A percentile compares a stretch with the other conserved stretches of the same genome.
Conservation (phyloP, 495 filamentous ascomycete genomes). For the Lepraria neglecta region DNA sequence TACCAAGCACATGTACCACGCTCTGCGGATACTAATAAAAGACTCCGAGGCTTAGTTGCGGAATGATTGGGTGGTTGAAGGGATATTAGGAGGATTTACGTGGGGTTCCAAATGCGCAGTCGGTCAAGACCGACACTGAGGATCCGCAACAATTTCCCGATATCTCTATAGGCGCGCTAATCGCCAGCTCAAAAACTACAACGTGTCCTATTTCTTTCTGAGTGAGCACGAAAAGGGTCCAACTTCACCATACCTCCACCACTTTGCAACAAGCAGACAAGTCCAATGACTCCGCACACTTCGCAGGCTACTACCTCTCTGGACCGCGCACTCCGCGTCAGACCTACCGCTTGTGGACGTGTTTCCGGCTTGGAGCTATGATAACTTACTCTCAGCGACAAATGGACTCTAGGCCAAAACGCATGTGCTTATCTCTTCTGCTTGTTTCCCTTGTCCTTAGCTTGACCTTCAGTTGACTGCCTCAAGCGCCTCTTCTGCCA, state of each 20-base stretch:
- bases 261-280: neutral
- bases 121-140: neutral
- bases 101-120: neutral
- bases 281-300: neutral
- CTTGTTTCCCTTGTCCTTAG: no score
- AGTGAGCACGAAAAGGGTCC: neutral
- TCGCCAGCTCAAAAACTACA: neutral
- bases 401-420: neutral
- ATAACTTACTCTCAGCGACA: neutral
- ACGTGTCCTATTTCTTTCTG: neutral
- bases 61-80: neutral
- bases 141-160: neutral
- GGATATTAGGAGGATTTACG: neutral
- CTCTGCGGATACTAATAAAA: neutral
- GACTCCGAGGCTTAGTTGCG: neutral
- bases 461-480: no score
- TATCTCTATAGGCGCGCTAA: neutral
- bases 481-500: no score
- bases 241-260: neutral
- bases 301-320: neutral
- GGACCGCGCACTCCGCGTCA: neutral
- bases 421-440: no score
- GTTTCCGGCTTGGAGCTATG: neutral
- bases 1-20: neutral
- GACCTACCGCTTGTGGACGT: neutral